Evolutionary conservation across 345 rosid species (phyloP).

Genomic region (Firmiana major): DNA sequence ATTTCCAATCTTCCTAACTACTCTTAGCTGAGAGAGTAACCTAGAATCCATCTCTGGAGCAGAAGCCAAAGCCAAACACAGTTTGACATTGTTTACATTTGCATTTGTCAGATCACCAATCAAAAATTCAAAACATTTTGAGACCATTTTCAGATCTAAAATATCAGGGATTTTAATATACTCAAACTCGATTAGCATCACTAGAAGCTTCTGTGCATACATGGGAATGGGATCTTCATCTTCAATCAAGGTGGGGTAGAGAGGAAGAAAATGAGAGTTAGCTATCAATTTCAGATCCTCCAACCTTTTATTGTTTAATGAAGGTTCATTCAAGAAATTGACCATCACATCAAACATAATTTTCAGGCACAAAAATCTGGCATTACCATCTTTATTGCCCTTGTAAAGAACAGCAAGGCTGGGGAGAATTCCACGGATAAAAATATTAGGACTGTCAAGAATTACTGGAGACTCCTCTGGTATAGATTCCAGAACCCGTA

Average conservation of each 20-base stretch:
- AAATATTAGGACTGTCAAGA: conserved; percentile 49
- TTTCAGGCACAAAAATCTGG: conserved; percentile 87
- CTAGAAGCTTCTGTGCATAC: conserved; percentile 89
- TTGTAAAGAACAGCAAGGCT: conserved; percentile 70
- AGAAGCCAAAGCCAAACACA: conserved; percentile 82
- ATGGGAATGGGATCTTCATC: conserved; percentile 99
- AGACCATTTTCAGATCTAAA: conserved; percentile 72
- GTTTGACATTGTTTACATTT: conserved; percentile 87
- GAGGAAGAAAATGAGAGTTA: conserved; percentile 84
- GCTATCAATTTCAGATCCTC: conserved; percentile 68
- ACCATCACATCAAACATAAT: conserved; percentile 83
- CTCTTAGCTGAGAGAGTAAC: conserved; percentile 76
- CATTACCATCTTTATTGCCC: conserved; percentile 91
- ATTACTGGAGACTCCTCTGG: conserved; percentile 65
- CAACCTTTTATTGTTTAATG: conserved; percentile 43
- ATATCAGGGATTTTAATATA: conserved; percentile 73
- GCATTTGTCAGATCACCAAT: conserved; percentile 82
- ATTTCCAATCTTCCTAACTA: conserved; percentile 81
- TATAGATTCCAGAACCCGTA: conserved; percentile 72
- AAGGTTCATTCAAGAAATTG: conserved; percentile 61
- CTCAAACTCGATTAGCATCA: conserved; percentile 80
- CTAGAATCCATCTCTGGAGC: conserved; percentile 96
- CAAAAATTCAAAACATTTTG: conserved; percentile 90
- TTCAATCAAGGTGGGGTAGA: conserved; percentile 80
- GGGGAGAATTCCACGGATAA: conserved; percentile 70